Base-by-base conservation (phyloP, 805 yeast genomes). In the Nakazawaea sp. region DNA sequence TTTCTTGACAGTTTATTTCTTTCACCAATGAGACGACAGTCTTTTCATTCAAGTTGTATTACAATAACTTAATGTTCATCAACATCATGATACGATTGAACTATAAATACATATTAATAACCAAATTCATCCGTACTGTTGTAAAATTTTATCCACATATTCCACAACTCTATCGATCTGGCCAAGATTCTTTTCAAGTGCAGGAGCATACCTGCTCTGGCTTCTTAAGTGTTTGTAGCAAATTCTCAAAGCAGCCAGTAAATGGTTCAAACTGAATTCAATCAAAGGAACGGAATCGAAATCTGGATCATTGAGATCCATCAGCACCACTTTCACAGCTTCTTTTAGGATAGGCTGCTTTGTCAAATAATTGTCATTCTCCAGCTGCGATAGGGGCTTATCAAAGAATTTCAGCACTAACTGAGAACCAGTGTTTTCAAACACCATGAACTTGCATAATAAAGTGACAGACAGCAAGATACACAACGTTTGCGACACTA, bases 401-500 rank as follows among this genome's bases (percentile, higher is more conserved):
- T 18, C 18, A 30, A 24, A 35, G 13, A 30, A 21, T 29, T 28
- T 28, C 12, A 20, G 24, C 9, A 21, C 17, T 7, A 27, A 7
- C 8, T 30, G 8, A n/a, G 25, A 5, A 18, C 23, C 25, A 30
- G 20, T 19, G 11, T 18, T n/a, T 7, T 26, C 35, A 19, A 36
- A 36, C 12, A 26, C 9, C 13, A 32, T 12, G 24, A 32, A 38
- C 30, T 38, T 38, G n/a, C n/a, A n/a, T n/a, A n/a, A n/a, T n/a
- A 38, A 30, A 9, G 34, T 33, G 17, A 38, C 12, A 5, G 41
- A 38, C 34, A 33, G 37, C 16, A 38, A 26, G 11, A 38, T 26
- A 9, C 16, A 23, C 9, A 38, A 25, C 15, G 18, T 30, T 16
- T 33, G 23, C 9, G 32, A 18, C 8, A 38, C 31, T 2, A 33